Conservation (phyloP, 306 rosid species). For the Prunus mira region DNA sequence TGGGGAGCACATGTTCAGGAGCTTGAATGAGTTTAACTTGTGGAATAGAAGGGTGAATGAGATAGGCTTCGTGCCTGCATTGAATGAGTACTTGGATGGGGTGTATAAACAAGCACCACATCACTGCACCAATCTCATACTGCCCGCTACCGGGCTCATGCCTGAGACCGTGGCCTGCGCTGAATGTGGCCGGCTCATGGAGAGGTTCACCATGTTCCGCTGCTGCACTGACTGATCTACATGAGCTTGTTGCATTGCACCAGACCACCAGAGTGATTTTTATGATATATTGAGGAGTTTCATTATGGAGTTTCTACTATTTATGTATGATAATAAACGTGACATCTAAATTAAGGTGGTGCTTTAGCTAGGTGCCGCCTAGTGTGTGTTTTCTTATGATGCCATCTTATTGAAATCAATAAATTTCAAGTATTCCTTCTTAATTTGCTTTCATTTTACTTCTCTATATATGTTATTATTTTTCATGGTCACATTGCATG, state of each 20-base stretch:
- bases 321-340: conserved; percentile 2
- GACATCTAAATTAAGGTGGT: not conserved
- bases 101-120: conserved; percentile 18
- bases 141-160: conserved; percentile 27
- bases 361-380: not conserved
- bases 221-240: conserved; percentile 22
- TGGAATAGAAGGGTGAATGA: conserved; percentile 14
- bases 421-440: not conserved
- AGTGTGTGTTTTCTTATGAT: not conserved
- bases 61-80: conserved; percentile 30
- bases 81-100: conserved; percentile 23
- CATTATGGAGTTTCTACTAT: not conserved
- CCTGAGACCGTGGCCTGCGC: conserved; percentile 27
- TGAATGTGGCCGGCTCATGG: conserved; percentile 33
- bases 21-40: conserved; percentile 16
- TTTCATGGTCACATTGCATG: not conserved
- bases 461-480: not conserved
- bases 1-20: conserved; percentile 19
- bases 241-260: not conserved
- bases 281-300: not conserved
- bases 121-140: conserved; percentile 26
- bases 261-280: not conserved
- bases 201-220: conserved; percentile 26
- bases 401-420: not conserved
- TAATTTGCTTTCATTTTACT: not conserved